These are phyloP conservation scores for Pythium pectinolyticum DNA, from an alignment of 352 stramenopile genomes.

Conservation along the genomic window DNA sequence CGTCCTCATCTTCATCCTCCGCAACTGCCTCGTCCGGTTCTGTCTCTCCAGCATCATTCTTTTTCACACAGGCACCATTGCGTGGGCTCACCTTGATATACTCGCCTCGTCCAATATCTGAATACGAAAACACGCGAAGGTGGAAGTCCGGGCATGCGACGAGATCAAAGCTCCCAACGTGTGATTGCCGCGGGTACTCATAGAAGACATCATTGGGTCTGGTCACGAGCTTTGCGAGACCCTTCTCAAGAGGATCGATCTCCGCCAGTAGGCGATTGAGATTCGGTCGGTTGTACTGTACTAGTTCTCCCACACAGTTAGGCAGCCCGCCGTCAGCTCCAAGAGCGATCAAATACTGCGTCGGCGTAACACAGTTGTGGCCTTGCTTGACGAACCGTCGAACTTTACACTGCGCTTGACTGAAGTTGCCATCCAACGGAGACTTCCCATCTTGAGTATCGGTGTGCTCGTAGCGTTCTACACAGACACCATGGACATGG, in stretches of 20 bases:
- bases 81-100: too few relatives aligned
- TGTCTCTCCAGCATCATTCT: too few relatives aligned
- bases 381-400: constrained; percentile 11
- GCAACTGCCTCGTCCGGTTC: too few relatives aligned
- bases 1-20: too few relatives aligned
- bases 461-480: constrained; percentile 22
- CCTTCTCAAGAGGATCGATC: neutral
- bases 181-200: neutral
- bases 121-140: too few relatives aligned
- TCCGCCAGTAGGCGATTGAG: neutral
- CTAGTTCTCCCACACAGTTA: constrained; percentile 16
- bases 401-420: constrained; percentile 10
- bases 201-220: constrained; percentile 8
- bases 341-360: constrained; percentile 13
- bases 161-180: too few relatives aligned
- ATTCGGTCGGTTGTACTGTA: constrained; percentile 1
- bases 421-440: constrained; percentile 23
- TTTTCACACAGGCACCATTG: too few relatives aligned
- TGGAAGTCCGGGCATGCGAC: too few relatives aligned
- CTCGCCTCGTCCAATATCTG: too few relatives aligned
- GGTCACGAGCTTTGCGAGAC: neutral
- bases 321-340: constrained; percentile 7
- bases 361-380: constrained; percentile 16
- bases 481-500: constrained; percentile 10
- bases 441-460: constrained; percentile 29